Conservation (phyloP, 306 rosid genomes). For the Chamaecrista fasciculata region DNA sequence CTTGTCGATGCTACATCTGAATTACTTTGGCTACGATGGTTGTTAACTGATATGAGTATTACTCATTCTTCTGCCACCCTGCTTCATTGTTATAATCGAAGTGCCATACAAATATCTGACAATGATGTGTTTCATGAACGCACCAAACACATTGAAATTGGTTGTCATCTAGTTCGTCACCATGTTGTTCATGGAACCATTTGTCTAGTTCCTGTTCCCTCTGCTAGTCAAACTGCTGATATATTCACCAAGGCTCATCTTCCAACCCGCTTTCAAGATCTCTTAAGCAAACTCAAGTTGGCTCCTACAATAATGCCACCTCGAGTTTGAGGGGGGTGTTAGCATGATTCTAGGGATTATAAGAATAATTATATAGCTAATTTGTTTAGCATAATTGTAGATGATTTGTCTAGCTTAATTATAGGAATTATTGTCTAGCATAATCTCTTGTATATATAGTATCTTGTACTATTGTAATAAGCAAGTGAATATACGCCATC, state of each 20-base stretch:
- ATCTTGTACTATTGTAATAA: no score
- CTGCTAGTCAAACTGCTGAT: background rate
- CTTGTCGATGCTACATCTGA: background rate
- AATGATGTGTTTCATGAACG: background rate
- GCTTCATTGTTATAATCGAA: background rate
- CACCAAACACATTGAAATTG: background rate
- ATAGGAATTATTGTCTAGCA: no score
- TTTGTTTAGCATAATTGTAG: no score
- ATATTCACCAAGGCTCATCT: background rate
- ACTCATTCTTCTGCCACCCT: background rate
- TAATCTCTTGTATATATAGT: no score
- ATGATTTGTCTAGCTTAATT: no score
- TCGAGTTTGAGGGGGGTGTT: constrained; percentile 4
- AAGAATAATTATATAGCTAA: no score
- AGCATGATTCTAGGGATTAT: no score
- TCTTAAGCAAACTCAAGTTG: background rate
- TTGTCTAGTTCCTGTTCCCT: background rate
- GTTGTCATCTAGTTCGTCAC: background rate
- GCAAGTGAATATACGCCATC: no score
- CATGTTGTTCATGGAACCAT: background rate
- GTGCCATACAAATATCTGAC: background rate
- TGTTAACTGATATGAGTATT: background rate
- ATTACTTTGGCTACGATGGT: background rate
- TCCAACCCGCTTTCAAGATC: background rate
- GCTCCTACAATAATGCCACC: background rate